phyloP scores from a whole-genome alignment of 2,329 filamentous ascomycete genomes.

The Ceratocystiopsis minuta region DNA sequence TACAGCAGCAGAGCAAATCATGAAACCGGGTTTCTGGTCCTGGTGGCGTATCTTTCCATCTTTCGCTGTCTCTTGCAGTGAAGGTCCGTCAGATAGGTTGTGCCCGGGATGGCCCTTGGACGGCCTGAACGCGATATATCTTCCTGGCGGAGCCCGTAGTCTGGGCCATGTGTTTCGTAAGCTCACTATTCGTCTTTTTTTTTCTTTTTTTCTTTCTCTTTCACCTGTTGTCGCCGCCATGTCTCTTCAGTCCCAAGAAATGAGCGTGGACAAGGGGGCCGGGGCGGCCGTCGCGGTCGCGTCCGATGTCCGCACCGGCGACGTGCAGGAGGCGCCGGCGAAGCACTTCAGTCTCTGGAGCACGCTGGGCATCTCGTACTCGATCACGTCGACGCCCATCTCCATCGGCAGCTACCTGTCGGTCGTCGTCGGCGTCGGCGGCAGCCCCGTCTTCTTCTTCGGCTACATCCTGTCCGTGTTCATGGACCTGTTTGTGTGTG shows the following conservation, averaged over 20 bases:
- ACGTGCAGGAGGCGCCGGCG: not conserved
- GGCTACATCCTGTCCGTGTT: not conserved
- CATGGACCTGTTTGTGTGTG: slow-evolving; percentile 1
- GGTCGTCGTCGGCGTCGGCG: slow-evolving; percentile 1
- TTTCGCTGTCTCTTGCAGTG: too few species aligned
- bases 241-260: not conserved
- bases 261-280: not conserved
- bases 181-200: too few species aligned
- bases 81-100: too few species aligned
- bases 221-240: not conserved
- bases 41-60: too few species aligned
- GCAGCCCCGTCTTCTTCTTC: slow-evolving; percentile 3
- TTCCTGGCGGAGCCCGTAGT: too few species aligned
- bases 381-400: slow-evolving; percentile 1
- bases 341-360: not conserved
- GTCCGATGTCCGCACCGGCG: not conserved
- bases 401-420: slow-evolving; percentile 2
- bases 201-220: too few species aligned
- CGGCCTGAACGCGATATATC: too few species aligned
- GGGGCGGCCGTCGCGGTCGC: not conserved
- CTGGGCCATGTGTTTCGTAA: too few species aligned
- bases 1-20: too few species aligned
- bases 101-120: too few species aligned
- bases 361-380: not conserved
- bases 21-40: too few species aligned